Conservation (phyloP, 2,329 filamentous ascomycete species). For the Lachnellula arida region DNA sequence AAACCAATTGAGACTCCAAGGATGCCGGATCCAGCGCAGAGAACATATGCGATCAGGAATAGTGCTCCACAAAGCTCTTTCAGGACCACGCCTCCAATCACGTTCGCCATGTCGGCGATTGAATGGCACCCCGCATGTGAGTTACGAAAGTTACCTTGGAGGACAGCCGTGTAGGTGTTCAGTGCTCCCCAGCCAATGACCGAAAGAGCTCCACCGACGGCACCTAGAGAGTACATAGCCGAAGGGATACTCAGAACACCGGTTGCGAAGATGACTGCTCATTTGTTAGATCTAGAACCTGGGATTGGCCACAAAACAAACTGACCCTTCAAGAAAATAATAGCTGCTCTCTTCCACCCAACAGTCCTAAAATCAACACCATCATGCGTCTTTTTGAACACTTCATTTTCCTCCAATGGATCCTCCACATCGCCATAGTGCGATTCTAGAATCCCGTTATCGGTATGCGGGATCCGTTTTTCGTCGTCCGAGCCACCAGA, state of each 20-base stretch:
- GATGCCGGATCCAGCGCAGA: constrained; percentile 53
- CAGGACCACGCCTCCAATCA: constrained; percentile 47
- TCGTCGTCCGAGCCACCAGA: constrained; percentile 2
- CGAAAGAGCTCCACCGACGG: constrained; percentile 40
- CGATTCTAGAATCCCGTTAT: constrained; percentile 19
- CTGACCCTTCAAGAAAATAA: constrained; percentile 41
- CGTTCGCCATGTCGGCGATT: constrained; percentile 53
- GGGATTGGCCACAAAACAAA: not conserved
- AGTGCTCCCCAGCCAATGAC: constrained; percentile 36
- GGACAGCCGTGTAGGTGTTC: constrained; percentile 40
- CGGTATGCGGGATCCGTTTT: constrained; percentile 9
- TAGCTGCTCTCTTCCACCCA: constrained; percentile 42
- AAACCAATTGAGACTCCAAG: constrained; percentile 54
- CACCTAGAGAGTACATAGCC: constrained; percentile 40
- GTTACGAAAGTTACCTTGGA: constrained; percentile 49
- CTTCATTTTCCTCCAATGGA: constrained; percentile 32
- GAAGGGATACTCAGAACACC: constrained; percentile 40
- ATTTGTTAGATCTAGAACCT: not conserved
- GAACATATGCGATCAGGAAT: constrained; percentile 54
- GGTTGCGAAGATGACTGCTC: constrained; percentile 35
- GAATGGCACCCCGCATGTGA: constrained; percentile 47
- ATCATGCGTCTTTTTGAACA: constrained; percentile 41
- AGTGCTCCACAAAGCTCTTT: constrained; percentile 50
- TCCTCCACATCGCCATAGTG: constrained; percentile 18
- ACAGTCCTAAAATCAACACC: constrained; percentile 45